Base-by-base conservation (phyloP, 2,329 filamentous ascomycete species). In the Penicillium sp. region DNA sequence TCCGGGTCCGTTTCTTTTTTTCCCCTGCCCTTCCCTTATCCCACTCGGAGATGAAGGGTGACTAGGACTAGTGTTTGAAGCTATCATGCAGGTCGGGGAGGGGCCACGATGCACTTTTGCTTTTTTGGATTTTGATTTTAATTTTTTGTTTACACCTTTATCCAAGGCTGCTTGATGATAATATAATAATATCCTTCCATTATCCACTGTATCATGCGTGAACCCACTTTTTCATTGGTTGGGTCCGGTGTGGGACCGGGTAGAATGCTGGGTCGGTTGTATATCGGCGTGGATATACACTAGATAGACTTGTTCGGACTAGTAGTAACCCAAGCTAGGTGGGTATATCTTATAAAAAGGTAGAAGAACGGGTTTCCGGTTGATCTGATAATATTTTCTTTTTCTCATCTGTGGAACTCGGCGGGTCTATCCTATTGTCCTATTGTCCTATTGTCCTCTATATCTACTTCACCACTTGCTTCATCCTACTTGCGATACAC, bases 21-120 rank as follows among this genome's bases (percentile, higher is more conserved):
- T 26, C 24, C 30, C 24, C 5, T 19, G 6, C 19, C 42, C 7
- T n/a, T 19, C 33, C 49, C 49, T 51, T 35, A 51, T 51, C 49
- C 49, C 30, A 57, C 57, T 53, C 57, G 50, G 38, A 61, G 51
- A 62, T 65, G 63, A 59, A 63, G 40, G 50, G 44, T 12, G 12
- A 37, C 12, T 37, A 13, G 13, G 26, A 38, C 65, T 66, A 67
- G 65, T 49, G 60, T 61, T 63, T 56, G 56, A 57, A 47, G 55
- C 42, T 47, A 54, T 37, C 45, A 58, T 64, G 58, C 57, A 59
- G 35, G 40, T 53, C 53, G 50, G 47, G 35, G 22, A 24, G 56
- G 44, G 38, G 17, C 38, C 53, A 55, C 38, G 26, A 54, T 44
- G 53, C 51, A 54, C 37, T 24, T 37, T 37, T 37, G 35, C 35